Base-by-base conservation (phyloP, 1,139 yeast species). In the Geotrichum citri-aurantii region DNA sequence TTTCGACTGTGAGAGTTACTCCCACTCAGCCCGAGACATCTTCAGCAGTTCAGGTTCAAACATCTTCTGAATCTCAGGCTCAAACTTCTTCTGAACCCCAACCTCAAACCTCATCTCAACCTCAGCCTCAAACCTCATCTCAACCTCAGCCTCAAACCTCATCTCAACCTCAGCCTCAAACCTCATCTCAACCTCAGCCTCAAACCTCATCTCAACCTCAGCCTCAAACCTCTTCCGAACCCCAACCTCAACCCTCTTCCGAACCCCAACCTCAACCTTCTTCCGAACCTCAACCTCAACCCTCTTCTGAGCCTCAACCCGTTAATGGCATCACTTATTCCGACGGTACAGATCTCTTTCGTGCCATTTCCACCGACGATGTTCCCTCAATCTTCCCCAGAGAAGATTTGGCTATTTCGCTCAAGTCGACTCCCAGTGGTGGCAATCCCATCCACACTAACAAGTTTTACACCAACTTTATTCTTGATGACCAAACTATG, bases 401-500 rank as follows among this genome's bases (percentile, higher is more conserved):
- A 61, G 73, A 77, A 54, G 75, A 71, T 23, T 75, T 82, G 59
- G 82, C 83, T 11, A 71, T 83, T 61, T 64, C 68, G 0, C 69
- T 83, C 55, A 83, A 85, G 31, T 82, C 83, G 50, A 83, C 81
- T 49, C 75, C 77, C 61, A 74, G 77, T 26, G 65, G 69, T 70
- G 54, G 52, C 51, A 50, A 48, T n/a, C 89, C 95, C 8, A 78
- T 84, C 52, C 83, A 83, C 64, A 90, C 97, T 24, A 91, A 91
- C 75, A 89, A 90, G 69, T 91, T 89, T 71, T 90, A 87, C 70
- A 86, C 88, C 12, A 91, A 91, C 72, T 74, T 90, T 69, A 74
- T 89, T 62, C 79, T 91, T 27, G 93, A 79, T 1, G 74, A 75
- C 47, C 93, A 88, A 68, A 80, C 81, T 12, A 73, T 1, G 52